Percentiles rank a stretch among this genome's conserved stretches.
These are phyloP conservation scores for Cladosporium sp. DNA, from an alignment of 2,329 filamentous ascomycete species.

Conservation along the genomic window DNA sequence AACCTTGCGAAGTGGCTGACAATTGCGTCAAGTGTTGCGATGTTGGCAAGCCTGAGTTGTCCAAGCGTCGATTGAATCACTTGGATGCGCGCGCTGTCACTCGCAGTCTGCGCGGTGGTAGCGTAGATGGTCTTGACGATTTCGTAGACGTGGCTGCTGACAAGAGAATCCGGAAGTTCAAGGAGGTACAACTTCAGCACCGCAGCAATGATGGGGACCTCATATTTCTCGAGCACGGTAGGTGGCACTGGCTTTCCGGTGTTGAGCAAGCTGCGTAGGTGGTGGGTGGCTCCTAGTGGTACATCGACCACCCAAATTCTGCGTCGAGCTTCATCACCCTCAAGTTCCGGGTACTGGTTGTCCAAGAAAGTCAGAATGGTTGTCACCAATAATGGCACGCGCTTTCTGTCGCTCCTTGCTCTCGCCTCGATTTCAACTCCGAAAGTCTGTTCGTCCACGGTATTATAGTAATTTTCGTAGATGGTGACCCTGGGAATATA, in stretches of 20 bases:
- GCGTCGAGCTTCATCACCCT: slow-evolving; percentile 89
- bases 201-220: slow-evolving; percentile 91
- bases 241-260: slow-evolving; percentile 77
- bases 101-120: slow-evolving; percentile 73
- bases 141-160: slow-evolving; percentile 97
- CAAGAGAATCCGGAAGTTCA: slow-evolving; percentile 95
- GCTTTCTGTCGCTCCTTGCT: slow-evolving; percentile 90
- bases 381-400: slow-evolving; percentile 89
- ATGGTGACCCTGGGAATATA: slow-evolving; percentile 88
- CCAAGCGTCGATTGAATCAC: slow-evolving; percentile 95
- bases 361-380: slow-evolving; percentile 93
- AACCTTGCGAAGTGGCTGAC: slow-evolving; percentile 97
- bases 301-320: slow-evolving; percentile 95
- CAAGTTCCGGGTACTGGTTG: slow-evolving; percentile 94
- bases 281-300: slow-evolving; percentile 79
- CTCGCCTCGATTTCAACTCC: slow-evolving; percentile 96
- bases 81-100: slow-evolving; percentile 77
- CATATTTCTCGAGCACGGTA: slow-evolving; percentile 81
- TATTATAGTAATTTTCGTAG: slow-evolving; percentile 99
- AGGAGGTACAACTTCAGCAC: slow-evolving; percentile 91
- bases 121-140: slow-evolving; percentile 97
- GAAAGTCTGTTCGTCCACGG: slow-evolving; percentile 95
- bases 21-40: slow-evolving; percentile 96
- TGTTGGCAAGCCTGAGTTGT: slow-evolving; percentile 92
- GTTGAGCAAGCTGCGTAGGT: slow-evolving; percentile 80